phyloP scores from a whole-genome alignment of 345 rosid species.

The Hirschfeldia incana region DNA sequence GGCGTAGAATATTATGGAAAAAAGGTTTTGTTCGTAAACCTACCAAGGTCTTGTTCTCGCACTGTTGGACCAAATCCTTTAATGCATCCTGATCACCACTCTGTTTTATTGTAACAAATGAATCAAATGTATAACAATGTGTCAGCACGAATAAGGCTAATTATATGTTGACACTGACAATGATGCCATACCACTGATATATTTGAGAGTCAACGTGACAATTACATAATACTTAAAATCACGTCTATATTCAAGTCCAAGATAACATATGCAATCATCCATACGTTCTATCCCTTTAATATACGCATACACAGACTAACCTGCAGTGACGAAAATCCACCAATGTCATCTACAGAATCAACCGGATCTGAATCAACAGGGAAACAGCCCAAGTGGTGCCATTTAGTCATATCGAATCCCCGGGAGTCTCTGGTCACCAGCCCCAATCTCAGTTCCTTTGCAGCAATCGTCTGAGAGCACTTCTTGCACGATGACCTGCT shows the following conservation, averaged over 20 bases:
- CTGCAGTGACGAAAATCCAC: slow-evolving; percentile 66
- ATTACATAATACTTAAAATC: neutral
- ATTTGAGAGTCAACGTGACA: neutral
- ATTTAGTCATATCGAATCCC: slow-evolving; percentile 68
- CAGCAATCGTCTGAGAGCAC: slow-evolving; percentile 59
- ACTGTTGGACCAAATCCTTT: slow-evolving; percentile 46
- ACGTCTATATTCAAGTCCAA: neutral
- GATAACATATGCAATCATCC: neutral
- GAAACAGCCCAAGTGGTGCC: slow-evolving; percentile 78
- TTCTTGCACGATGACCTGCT: slow-evolving; percentile 76
- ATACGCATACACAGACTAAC: slow-evolving; percentile 35
- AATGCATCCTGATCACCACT: slow-evolving; percentile 68
- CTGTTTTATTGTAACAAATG: slow-evolving; percentile 40
- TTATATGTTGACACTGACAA: neutral
- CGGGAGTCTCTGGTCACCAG: slow-evolving; percentile 56
- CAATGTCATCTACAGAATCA: slow-evolving; percentile 45
- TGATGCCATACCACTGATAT: neutral
- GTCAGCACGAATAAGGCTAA: slow-evolving; percentile 11
- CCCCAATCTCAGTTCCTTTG: slow-evolving; percentile 65
- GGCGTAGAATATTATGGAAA: neutral
- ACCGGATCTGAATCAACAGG: slow-evolving; percentile 38
- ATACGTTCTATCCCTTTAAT: neutral
- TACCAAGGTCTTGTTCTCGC: slow-evolving; percentile 35
- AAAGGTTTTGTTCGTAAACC: slow-evolving; percentile 26
- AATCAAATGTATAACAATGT: neutral